phyloP scores from a whole-genome alignment of 208 protist species.

The Crithidia brevicula region DNA sequence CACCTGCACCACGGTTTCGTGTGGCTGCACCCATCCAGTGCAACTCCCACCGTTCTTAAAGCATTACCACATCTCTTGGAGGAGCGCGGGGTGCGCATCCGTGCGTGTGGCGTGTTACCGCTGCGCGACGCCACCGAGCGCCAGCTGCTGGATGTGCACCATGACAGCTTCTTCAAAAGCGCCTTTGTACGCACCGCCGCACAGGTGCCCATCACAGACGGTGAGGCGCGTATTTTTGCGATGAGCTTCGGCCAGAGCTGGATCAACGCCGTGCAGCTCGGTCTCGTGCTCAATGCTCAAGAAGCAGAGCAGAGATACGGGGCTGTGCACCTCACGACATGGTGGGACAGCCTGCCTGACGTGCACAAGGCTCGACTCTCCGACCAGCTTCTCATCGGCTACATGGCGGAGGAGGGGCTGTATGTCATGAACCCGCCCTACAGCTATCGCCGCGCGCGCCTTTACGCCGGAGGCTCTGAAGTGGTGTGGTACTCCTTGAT shows the following conservation, averaged over 20 bases:
- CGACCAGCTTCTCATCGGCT: constrained; percentile 65
- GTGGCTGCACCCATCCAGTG: constrained; percentile 79
- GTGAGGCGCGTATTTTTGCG: constrained; percentile 55
- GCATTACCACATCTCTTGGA: constrained; percentile 50
- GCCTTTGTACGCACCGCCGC: constrained; percentile 49
- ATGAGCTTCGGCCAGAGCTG: constrained; percentile 65
- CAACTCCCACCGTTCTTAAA: constrained; percentile 41
- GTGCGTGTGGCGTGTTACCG: constrained; percentile 46
- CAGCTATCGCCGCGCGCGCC: constrained; percentile 56
- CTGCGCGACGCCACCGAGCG: constrained; percentile 48
- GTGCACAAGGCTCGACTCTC: constrained; percentile 66
- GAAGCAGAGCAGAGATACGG: constrained; percentile 58
- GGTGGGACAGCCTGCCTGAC: constrained; percentile 45
- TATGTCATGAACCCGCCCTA: constrained; percentile 89
- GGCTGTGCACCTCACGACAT: constrained; percentile 37
- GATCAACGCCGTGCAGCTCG: constrained; percentile 65
- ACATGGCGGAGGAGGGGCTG: constrained; percentile 64
- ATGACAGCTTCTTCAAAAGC: constrained; percentile 71
- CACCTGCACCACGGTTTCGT: constrained; percentile 77
- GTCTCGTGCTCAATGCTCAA: constrained; percentile 71
- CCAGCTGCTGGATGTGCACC: constrained; percentile 62
- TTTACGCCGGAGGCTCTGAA: constrained; percentile 44
- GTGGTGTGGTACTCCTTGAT: constrained; percentile 71
- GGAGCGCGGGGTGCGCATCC: constrained; percentile 51
- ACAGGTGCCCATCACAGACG: constrained; percentile 57